Evolutionary conservation across 768 basidiomycete species (phyloP), one percentile per base, ranked within the genome.

Genomic region (Mrakia gelida): DNA sequence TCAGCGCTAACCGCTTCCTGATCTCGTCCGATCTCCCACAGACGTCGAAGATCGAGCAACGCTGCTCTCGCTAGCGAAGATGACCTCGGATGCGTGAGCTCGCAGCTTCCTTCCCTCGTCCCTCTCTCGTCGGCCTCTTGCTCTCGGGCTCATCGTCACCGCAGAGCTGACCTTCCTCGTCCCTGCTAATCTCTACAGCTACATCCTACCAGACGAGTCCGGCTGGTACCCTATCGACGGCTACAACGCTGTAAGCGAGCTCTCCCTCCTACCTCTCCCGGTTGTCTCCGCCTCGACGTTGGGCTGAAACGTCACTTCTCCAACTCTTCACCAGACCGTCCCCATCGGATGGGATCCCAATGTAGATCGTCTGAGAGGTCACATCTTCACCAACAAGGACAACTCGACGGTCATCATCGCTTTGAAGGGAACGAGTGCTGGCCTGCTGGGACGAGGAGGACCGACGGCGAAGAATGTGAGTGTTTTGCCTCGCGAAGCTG

Each of bases 391-490:
- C 45, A 82, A 84, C 75, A 77, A 81, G 4, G 83, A 82, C 83
- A 94, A 95, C 80, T 89, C 89, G 21, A 96, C 93, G 0, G 92
- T 98, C 32, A 86, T 97, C 41, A 87, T 98, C 75, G 89, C 93
- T 32, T 87, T 98, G 85, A 98, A 98, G 82, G 96, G 96, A n/a
- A 98, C 96, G 0, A 93, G 92, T 1, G 90, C 92, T 1, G 89
- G 88, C 3, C 71, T 91, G 13, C 88, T 90, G 81, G 87, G 92
- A 11, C 89, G 89, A 26, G 91, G 92, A 3, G 94, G 94, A 7
- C 90, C 91, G 18, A 97, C 95, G 13, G 88, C 89, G 59, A 88
- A 87, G 82, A 97, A 92, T 84, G 96, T 79, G 68, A 75, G 78
- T 70, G 61, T 21, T 32, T 21, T 23, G 13, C 45, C 11, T 45